Evolutionary conservation across 1,284 basidiomycete genomes (phyloP), one percentile per base, ranked within the genome.

Genomic region (Naganishia cerealis): DNA sequence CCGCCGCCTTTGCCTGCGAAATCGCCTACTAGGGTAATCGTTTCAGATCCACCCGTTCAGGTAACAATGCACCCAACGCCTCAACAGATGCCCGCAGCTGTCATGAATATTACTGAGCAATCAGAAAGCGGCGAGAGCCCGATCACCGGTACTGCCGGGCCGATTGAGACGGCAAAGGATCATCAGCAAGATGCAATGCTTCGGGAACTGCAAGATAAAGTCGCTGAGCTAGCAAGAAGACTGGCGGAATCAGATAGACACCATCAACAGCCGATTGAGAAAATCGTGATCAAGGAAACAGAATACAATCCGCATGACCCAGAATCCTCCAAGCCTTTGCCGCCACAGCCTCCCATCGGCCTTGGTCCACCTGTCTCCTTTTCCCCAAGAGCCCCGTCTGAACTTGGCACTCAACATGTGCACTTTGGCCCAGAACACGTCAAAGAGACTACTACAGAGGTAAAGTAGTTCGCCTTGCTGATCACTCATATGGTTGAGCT

Each of bases 131-230:
- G 72, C 1, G 54, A 73, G 24, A 71, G 73, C 38, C 73, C 73
- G 0, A 54, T 68, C 9, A 33, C 58, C 26, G 48, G 50, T 21
- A 10, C 58, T 48, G 50, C 63, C 12, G n/a, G 61, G 40, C 66
- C 66, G 24, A n/a, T 50, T n/a, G 54, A 26, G 8, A 55, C 29
- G 1, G 57, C 59, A 24, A 77, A 77, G 69, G 74, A 79, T 57
- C 43, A 67, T 46, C 77, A 77, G 52, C 76, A 78, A 71, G 77
- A 79, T 57, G 57, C 59, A 39, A 72, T 72, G 55, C 71, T 81
- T n/a, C 73, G 73, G 18, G 72, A 74, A 24, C 70, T 81, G 21
- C 72, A 74, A 56, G 73, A 75, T n/a, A 75, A 76, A 21, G 63
- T 66, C 24, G 18, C 63, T 12, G 63, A 66, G n/a, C 26, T 66